Evolutionary conservation across 176 grass and related monocot species (phyloP).

Genomic region (Eleusine coracana): DNA sequence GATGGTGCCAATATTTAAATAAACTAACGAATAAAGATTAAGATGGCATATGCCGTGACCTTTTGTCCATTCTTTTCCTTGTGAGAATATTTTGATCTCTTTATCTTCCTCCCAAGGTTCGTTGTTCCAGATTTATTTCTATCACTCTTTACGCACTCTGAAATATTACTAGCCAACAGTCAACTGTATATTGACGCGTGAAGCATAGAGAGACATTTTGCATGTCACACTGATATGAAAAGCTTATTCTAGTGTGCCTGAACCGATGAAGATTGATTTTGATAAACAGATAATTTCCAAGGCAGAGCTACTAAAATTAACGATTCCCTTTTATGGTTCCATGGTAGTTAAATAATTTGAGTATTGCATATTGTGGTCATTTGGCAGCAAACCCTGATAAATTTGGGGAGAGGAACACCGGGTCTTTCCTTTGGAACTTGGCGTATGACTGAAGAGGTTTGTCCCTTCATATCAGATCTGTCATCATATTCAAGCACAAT

Average conservation of each 20-base stretch:
- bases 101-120: neutral
- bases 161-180: too few species aligned
- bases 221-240: too few species aligned
- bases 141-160: neutral
- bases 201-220: too few species aligned
- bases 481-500: slow-evolving; percentile 3
- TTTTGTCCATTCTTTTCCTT: neutral
- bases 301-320: too few species aligned
- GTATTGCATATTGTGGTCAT: slow-evolving; percentile 6
- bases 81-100: neutral
- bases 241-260: too few species aligned
- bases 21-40: too few species aligned
- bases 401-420: slow-evolving; percentile 83
- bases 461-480: neutral
- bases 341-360: neutral
- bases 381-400: slow-evolving; percentile 80
- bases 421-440: slow-evolving; percentile 88
- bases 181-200: too few species aligned
- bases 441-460: slow-evolving; percentile 68
- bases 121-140: neutral
- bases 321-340: too few species aligned
- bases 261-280: too few species aligned
- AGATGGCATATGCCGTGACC: too few species aligned
- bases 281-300: too few species aligned
- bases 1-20: too few species aligned